Evolutionary conservation across 2,329 filamentous ascomycete genomes (phyloP), one percentile per base, ranked within the genome.

Genomic region (Amesomyces nigricolor): DNA sequence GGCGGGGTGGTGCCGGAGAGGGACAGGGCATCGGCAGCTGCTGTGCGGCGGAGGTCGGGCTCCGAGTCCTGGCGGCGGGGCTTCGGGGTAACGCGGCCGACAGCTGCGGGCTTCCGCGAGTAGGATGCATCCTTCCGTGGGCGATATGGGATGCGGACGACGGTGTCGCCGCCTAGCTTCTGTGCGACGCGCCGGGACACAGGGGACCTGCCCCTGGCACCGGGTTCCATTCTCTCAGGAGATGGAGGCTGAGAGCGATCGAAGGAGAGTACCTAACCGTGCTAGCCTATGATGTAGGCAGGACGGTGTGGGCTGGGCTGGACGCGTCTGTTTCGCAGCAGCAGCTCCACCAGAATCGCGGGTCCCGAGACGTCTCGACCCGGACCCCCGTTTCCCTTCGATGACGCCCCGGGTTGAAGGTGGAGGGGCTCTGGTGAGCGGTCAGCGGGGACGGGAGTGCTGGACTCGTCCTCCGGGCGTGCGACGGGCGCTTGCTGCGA

Each of bases 1-100:
- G 62, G 62, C 11, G 62, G 60, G 17, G 62, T 64, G 54, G 57
- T 63, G 42, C 62, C 62, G 40, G 60, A 60, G n/a, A 64, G 56
- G 19, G 61, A 63, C 30, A 62, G 51, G 14, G 61, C 58, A 45
- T 63, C 61, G 54, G 54, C 52, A 32, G 60, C 49, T 2, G 57
- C 50, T 17, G 51, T 19, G 32, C 52, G 47, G 42, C 35, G 51
- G 29, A 39, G 38, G 11, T 54, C 51, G 35, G 42, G 35, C 38
- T 55, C 51, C 11, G 56, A 30, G 51, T 54, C 45, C 10, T 56
- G 47, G 40, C 26, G 54, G 16, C 53, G 53, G 43, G 51, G 48
- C 39, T 44, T 51, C 37, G 47, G 51, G 50, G 54, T 37, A 47
- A 57, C 53, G 39, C 53, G 45, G 40, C 55, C 51, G 51, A 53